Base-by-base conservation (phyloP, 306 rosid species). In the Prunus armeniaca region DNA sequence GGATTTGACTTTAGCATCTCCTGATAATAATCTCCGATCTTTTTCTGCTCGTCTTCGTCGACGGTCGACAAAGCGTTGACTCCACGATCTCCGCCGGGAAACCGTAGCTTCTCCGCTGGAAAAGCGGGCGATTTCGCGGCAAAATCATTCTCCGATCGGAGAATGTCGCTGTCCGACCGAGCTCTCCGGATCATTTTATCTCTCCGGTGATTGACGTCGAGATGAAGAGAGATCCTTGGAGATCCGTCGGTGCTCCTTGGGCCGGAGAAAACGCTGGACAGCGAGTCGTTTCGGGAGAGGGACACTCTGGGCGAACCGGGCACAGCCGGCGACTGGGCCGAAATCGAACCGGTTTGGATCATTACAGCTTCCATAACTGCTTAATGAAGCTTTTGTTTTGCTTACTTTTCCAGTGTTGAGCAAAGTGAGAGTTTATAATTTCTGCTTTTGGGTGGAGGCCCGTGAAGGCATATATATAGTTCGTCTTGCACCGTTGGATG, bases 1-100 rank as follows among this genome's bases (percentile, higher is more conserved):
- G 97, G 98, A 75, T 94, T 85, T 38, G 84, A 78, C 82, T 86
- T 87, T 76, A 94, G 57, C 96, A 89, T 81, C 67, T 89, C 76
- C 79, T 73, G 78, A 78, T 94, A 94, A 47, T 89, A 92, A 61
- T 73, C 95, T n/a, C 88, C 86, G 43, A 94, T 84, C 86, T 85
- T 83, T 49, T 84, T 82, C 61, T 71, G 70, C 0, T 89, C 91
- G 34, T 68, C 83, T 76, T 69, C 75, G 12, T 89, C 87, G 24
- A 86, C 87, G 25, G 78, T 69, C 19, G 38, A 34, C 38, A 25
- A 46, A 4, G 34, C 25, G 2, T 54, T 68, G 43, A 17, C 10
- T 9, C 69, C 80, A 2, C 19, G 15, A 27, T 83, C 84, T 2
- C 83, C 78, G 0, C 86, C 86, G 62, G 32, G 3, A 60, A 49